These are phyloP conservation scores for Plectosphaerella plurivora DNA, from an alignment of 2,329 filamentous ascomycete genomes.

Conservation along the genomic window DNA sequence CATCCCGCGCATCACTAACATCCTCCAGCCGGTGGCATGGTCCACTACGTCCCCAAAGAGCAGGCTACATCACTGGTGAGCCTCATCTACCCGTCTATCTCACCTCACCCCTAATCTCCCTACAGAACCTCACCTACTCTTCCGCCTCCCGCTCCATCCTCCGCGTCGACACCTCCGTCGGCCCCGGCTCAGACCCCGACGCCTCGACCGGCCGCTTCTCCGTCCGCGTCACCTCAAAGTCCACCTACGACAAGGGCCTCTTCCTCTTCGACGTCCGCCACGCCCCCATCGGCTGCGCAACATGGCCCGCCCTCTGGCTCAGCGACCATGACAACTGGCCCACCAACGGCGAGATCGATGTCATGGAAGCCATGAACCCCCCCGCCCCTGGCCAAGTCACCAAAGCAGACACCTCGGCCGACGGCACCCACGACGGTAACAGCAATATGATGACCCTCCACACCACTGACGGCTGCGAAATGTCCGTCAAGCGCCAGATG, in stretches of 20 bases:
- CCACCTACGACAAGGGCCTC: slow-evolving; percentile 56
- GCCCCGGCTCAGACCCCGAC: slow-evolving; percentile 38
- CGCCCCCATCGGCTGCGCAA: slow-evolving; percentile 58
- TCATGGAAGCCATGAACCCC: slow-evolving; percentile 56
- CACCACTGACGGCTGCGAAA: slow-evolving; percentile 46
- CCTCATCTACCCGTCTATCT: neutral
- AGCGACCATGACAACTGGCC: slow-evolving; percentile 59
- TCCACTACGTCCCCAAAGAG: slow-evolving; percentile 45
- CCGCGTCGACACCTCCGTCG: slow-evolving; percentile 56
- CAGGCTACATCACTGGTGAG: slow-evolving; percentile 38
- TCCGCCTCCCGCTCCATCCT: slow-evolving; percentile 48
- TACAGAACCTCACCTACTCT: slow-evolving; percentile 58
- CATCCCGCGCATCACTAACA: neutral
- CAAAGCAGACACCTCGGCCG: neutral
- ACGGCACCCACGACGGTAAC: slow-evolving; percentile 21
- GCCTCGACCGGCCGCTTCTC: slow-evolving; percentile 58
- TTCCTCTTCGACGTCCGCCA: slow-evolving; percentile 65
- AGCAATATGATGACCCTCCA: slow-evolving; percentile 60
- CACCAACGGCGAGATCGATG: slow-evolving; percentile 58
- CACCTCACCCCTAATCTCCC: neutral
- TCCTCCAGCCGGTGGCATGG: slow-evolving; percentile 38
- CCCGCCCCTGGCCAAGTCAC: neutral
- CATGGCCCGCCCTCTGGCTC: slow-evolving; percentile 65
- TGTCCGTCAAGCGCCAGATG: slow-evolving; percentile 48
- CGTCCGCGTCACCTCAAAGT: slow-evolving; percentile 58